phyloP scores from a whole-genome alignment of 306 rosid species.

The Prunus padus region DNA sequence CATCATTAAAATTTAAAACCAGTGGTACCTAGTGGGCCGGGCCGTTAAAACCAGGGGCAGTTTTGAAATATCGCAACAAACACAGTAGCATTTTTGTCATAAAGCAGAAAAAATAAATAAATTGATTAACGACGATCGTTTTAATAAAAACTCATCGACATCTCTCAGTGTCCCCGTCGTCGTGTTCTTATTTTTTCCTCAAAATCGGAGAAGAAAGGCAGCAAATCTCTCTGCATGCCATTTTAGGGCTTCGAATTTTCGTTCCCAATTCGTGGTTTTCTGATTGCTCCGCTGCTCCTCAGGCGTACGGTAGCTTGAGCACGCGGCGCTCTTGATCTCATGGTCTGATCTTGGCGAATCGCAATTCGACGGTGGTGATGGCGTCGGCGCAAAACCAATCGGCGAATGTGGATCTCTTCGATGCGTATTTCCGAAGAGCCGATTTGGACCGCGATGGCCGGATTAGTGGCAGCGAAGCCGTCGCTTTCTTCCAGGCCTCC shows the following conservation, averaged over 20 bases:
- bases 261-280: constrained; percentile 7
- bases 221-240: not conserved
- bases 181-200: not conserved
- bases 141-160: not conserved
- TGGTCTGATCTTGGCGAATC: constrained; percentile 52
- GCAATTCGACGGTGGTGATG: constrained; percentile 60
- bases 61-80: constrained; percentile 15
- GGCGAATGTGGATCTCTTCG: constrained; percentile 92
- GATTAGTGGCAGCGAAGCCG: constrained; percentile 92
- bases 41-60: not conserved
- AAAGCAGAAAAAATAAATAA: not conserved
- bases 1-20: too few relatives aligned
- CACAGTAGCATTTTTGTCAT: constrained; percentile 6
- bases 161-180: not conserved
- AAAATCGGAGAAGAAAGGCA: constrained; percentile 13
- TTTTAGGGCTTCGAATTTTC: constrained; percentile 28
- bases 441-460: constrained; percentile 99
- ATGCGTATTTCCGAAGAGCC: constrained; percentile 88
- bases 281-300: constrained; percentile 15
- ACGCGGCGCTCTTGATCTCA: constrained; percentile 22
- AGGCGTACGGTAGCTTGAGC: not conserved
- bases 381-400: constrained; percentile 63
- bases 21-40: constrained; percentile 9
- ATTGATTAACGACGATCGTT: not conserved
- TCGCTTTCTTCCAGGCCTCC: constrained; percentile 89